Base-by-base conservation (phyloP, 495 filamentous ascomycete genomes). In the Xylaria curta region DNA sequence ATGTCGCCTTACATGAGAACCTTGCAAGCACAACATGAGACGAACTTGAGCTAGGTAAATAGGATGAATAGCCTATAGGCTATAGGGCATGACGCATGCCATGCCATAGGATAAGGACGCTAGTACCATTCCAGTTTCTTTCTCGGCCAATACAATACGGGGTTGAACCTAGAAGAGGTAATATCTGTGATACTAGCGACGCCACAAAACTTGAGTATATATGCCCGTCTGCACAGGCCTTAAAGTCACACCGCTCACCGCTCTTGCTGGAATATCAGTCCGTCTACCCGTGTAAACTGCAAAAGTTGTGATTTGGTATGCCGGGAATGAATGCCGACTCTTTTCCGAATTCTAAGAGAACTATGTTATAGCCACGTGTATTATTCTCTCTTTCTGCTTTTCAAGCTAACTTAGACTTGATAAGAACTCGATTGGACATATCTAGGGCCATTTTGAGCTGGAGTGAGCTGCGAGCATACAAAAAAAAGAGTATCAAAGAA, bases 101-200 rank as follows among this genome's bases (percentile, higher is more conserved):
- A 17, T 56, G 26, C 26, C 62, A 38, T 24, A 65, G 15, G 9
- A n/a, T 0, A 66, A 66, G 10, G 56, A 19, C 61, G 47, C 24
- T 28, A 24, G 40, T 47, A 12, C 15, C 46, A 49, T 21, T 66
- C 10, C 7, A 60, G 19, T 38, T 53, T 49, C 46, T 51, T 3
- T 13, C 26, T 53, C 28, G 38, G 44, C 63, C 63, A 67, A 56
- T 67, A 40, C 65, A 42, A 44, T 24, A 24, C 19, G n/a, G 65
- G 49, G 65, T 40, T 28, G 65, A 26, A 21, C 47, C 49, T 36
- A 9, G 47, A 56, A 54, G 24, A 54, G 49, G 65, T 56, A 56
- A 66, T 66, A 53, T 24, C 24, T 36, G 3, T 36, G 46, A 66
- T 66, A 51, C 46, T 6, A 36, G 26, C 19, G 17, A 51, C 28